Evolutionary conservation across 2,329 filamentous ascomycete species (phyloP), one percentile per base, ranked within the genome.

Genomic region (Phyllosticta citribraziliensis): DNA sequence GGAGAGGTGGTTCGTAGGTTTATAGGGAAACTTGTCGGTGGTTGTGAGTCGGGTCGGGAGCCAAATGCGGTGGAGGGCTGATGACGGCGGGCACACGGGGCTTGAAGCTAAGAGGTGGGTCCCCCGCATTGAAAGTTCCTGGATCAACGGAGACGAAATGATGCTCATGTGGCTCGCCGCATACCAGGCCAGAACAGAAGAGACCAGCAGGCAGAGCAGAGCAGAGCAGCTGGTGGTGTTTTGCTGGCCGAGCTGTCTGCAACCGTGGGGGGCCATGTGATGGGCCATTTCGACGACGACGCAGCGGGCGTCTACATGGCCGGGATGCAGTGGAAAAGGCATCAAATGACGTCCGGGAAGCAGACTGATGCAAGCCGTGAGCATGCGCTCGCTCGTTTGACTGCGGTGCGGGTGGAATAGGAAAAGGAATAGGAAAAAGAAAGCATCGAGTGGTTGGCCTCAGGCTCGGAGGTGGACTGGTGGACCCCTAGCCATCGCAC

Each of bases 51-150:
- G 50, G n/a, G 33, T 40, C 33, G 33, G 55, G 58, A 55, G 58
- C 52, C 24, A 40, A 17, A 40, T 40, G 33, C 33, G 33, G 33
- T 40, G 33, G 33, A 40, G 33, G 33, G 33, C 33, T 40, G 33
- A 53, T 61, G 51, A 57, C 57, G 55, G 59, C 59, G 59, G 59
- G 55, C 59, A 57, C 55, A 60, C 58, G 58, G 58, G 58, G 58
- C 58, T 40, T 61, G 58, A 61, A 55, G 55, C 58, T 61, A 52
- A 61, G 54, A 51, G 60, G 60, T 61, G 60, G 60, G 60, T 57
- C 60, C 58, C 33, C 58, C 58, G 58, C 58, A 61, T 56, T 61
- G 58, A 61, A 24, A 10, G 52, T 53, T 53, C 52, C 20, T 53
- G 52, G 52, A 40, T 40, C 33, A 40, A 40, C 33, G 9, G 9